phyloP scores from a whole-genome alignment of 2,329 filamentous ascomycete species.

The Colletotrichum chrysophilum region DNA sequence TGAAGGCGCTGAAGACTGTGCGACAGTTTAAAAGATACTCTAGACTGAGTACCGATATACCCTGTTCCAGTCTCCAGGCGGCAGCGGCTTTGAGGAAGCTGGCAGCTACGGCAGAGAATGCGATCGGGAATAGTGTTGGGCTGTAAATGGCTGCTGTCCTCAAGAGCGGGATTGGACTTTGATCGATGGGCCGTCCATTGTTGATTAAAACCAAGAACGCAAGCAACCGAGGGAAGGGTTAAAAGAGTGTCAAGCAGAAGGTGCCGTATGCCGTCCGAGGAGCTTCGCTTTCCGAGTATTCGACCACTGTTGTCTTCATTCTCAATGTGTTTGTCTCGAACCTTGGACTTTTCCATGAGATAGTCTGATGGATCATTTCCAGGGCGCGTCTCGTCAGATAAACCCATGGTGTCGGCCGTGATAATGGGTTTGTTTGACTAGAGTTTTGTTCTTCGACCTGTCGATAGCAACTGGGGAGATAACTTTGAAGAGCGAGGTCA shows the following conservation, averaged over 20 bases:
- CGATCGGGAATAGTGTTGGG: constrained; percentile 1
- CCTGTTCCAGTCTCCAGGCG: not conserved
- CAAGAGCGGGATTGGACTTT: not conserved
- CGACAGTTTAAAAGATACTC: not conserved
- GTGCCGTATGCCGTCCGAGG: not conserved
- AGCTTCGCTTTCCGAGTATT: not conserved
- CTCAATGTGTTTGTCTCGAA: not conserved
- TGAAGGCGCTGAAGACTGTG: not conserved
- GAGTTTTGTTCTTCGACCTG: not conserved
- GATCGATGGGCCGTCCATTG: not conserved
- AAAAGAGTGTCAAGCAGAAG: not conserved
- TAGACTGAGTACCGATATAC: not conserved
- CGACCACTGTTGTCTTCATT: not conserved
- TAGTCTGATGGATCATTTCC: not conserved
- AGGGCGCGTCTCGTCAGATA: not conserved
- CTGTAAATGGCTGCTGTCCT: not conserved
- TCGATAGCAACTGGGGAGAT: not conserved
- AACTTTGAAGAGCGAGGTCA: not conserved
- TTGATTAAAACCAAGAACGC: not conserved
- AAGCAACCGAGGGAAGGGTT: not conserved
- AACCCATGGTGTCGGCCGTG: not conserved
- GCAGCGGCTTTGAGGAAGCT: not conserved
- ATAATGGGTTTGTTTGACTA: not conserved
- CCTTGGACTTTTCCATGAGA: not conserved
- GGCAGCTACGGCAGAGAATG: not conserved